phyloP scores from a whole-genome alignment of 192 early-diverging fungal genomes.

The Phlyctochytrium bullatum region DNA sequence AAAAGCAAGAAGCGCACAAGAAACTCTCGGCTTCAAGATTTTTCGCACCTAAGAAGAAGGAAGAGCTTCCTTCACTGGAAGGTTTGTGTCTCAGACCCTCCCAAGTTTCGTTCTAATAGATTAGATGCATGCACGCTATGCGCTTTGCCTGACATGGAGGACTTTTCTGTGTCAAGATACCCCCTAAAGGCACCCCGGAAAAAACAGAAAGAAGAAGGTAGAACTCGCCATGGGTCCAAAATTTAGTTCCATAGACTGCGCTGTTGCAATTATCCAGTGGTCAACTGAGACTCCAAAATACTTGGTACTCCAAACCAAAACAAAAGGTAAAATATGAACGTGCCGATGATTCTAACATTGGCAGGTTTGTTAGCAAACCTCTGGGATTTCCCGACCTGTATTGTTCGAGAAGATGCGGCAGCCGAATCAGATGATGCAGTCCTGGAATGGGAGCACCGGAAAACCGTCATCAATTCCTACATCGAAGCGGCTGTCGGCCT shows the following conservation, averaged over 20 bases:
- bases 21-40: neutral
- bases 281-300: slow-evolving; percentile 31
- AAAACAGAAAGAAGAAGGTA: slow-evolving; percentile 60
- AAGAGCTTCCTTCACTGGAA: neutral
- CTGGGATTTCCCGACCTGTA: slow-evolving; percentile 68
- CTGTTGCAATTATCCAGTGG: slow-evolving; percentile 53
- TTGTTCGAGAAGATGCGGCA: slow-evolving; percentile 3
- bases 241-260: slow-evolving; percentile 40
- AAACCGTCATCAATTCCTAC: neutral
- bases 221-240: neutral
- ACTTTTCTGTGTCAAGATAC: slow-evolving; percentile 45
- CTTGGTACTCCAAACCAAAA: slow-evolving; percentile 57
- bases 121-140: slow-evolving; percentile 35
- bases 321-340: slow-evolving; percentile 26
- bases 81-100: too few species aligned
- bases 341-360: neutral
- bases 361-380: slow-evolving; percentile 65
- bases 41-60: neutral
- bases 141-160: slow-evolving; percentile 29
- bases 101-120: slow-evolving; percentile 13
- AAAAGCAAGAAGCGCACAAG: neutral
- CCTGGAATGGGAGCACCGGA: slow-evolving; percentile 29
- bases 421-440: neutral
- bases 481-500: slow-evolving; percentile 7
- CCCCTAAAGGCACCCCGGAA: slow-evolving; percentile 59